Conservation (phyloP, 148 eudicot genomes). For the Fagopyrum tataricum region DNA sequence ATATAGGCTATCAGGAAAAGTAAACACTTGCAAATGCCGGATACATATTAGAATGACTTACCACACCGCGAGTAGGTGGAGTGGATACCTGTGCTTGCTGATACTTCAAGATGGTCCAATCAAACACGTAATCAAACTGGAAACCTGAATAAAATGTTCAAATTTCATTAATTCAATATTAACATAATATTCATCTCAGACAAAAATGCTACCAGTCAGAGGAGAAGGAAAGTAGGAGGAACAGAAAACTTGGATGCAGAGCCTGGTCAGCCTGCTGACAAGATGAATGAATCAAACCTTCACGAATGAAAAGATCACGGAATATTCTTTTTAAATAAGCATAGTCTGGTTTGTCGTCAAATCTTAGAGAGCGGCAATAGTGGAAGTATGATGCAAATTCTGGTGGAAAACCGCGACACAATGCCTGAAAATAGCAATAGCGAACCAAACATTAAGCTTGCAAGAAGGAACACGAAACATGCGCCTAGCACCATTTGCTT, state of each 20-base stretch:
- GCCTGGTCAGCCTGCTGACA: background rate
- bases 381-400: constrained; percentile 95
- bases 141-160: constrained; percentile 46
- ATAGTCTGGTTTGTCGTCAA: constrained; percentile 94
- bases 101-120: constrained; percentile 96
- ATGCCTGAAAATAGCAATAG: constrained; percentile 35
- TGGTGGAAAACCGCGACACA: constrained; percentile 83
- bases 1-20: background rate
- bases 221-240: background rate
- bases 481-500: background rate
- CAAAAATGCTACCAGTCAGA: background rate
- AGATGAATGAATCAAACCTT: constrained; percentile 45
- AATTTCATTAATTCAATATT: background rate
- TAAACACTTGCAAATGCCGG: background rate
- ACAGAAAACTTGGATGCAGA: background rate
- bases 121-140: constrained; percentile 97
- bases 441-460: background rate
- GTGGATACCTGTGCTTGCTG: constrained; percentile 84
- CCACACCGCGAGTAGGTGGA: constrained; percentile 61
- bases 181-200: background rate
- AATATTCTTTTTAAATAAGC: constrained; percentile 82
- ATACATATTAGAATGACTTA: constrained; percentile 27
- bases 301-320: constrained; percentile 97
- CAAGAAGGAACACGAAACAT: background rate
- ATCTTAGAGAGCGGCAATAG: constrained; percentile 87